These are phyloP conservation scores for Chytriomyces sp. DNA, from an alignment of 192 early-diverging fungal genomes.

Conservation along the genomic window DNA sequence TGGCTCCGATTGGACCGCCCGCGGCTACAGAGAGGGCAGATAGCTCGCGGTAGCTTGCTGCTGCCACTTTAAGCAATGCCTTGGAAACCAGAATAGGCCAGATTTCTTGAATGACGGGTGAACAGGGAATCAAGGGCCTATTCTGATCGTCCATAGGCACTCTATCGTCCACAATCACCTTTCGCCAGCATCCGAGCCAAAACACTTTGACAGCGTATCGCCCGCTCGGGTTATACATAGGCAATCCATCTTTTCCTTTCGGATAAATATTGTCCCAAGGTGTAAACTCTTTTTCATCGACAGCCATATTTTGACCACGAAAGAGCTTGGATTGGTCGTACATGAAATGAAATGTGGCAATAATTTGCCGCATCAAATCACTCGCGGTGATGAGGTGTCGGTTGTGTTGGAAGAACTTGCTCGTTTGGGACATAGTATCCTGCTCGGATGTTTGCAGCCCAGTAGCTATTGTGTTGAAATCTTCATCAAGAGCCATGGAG, in stretches of 20 bases:
- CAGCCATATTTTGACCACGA: constrained; percentile 21
- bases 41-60: constrained; percentile 41
- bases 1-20: too few relatives aligned
- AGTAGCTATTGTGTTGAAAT: background rate
- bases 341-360: constrained; percentile 52
- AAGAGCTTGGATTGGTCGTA: constrained; percentile 50
- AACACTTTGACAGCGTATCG: constrained; percentile 66
- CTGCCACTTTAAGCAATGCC: constrained; percentile 60
- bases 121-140: constrained; percentile 43
- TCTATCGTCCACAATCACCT: constrained; percentile 60
- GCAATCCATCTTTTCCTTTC: constrained; percentile 63
- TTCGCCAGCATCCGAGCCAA: constrained; percentile 66
- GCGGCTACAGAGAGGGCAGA: background rate
- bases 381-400: constrained; percentile 48
- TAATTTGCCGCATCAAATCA: constrained; percentile 50
- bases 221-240: constrained; percentile 56
- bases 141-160: constrained; percentile 62
- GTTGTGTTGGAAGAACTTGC: constrained; percentile 57
- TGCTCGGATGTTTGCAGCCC: constrained; percentile 34
- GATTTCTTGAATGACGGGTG: constrained; percentile 47
- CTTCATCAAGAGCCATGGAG: constrained; percentile 6
- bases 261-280: constrained; percentile 69
- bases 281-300: constrained; percentile 44
- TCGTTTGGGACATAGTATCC: constrained; percentile 41
- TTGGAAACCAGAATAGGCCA: constrained; percentile 64